Evolutionary conservation across 306 rosid species (phyloP), one percentile per base, ranked within the genome.

Genomic region (Rosa multiflora): DNA sequence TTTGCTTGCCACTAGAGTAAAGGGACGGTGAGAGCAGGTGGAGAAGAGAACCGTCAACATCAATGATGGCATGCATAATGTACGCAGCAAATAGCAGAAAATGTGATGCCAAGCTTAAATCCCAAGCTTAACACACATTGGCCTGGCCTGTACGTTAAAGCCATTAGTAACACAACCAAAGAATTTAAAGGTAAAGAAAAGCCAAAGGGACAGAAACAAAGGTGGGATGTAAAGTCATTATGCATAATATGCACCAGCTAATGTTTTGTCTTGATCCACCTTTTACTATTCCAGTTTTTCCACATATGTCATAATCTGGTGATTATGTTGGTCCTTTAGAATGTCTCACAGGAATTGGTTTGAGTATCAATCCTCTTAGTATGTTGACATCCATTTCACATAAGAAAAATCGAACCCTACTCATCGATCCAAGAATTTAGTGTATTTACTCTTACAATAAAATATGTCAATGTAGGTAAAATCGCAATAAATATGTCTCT

Each of bases 1-100:
- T 86, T 83, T 88, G 88, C 90, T 88, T 88, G 89, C 84, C 88
- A 85, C 89, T 85, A 21, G 75, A 75, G 91, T 79, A 87, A 84
- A 86, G 85, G 84, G 77, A 55, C 73, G 84, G 83, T 76, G 78
- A 23, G 49, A 47, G 85, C 79, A 76, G 82, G 87, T 77, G 82
- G 87, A 74, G 83, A 63, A 32, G 76, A 80, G 88, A 84, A 84
- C 82, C 83, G 52, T 82, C 79, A 39, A 39, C n/a, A 46, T 63
- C 83, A 78, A 73, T 84, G 81, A 88, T 82, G 81, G 80, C 66
- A 76, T 76, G 72, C 79, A 63, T 47, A 80, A 18, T 67, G 72
- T 72, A 42, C 43, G 56, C 79, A 73, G 70, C 44, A 37, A 37
- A 6, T 37, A 6, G 74, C 75, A 70, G 37, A 46, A 35, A 46